Base-by-base conservation (phyloP, 495 filamentous ascomycete genomes). In the Haplographium delicatum region DNA sequence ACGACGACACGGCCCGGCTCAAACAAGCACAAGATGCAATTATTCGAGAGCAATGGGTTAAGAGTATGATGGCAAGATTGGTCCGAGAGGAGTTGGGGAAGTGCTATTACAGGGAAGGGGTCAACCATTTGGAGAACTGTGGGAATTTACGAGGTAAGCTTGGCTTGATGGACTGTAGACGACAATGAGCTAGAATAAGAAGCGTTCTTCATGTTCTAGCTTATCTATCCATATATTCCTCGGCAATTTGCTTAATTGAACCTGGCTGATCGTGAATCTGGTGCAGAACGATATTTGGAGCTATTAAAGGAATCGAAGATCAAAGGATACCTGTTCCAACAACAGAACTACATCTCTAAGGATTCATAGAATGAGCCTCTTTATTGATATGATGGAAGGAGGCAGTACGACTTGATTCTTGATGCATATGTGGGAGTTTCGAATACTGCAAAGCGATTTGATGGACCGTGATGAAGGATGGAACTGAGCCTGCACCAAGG, bases 81-180 rank as follows among this genome's bases (percentile, higher is more conserved):
- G 88, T 97, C 27, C 78, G 90, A 31, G 88, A 97, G 70, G 94
- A 98, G 73, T 67, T 98, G 70, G 82, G 88, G 60, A 96, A 95
- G 75, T 98, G 93, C 71, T 98, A 98, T 75, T 78, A 80, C 62
- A 77, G 85, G 50, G 91, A 98, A 70, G 93, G 93, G 4, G 88
- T 96, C 49, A 97, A 97, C 69, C 93, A 98, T 69, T 68, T 97
- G 58, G 91, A 96, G 80, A 98, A 96, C 73, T 98, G 93, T 69
- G 89, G 88, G 60, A 71, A 73, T 62, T 69, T 96, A 71, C 79
- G 94, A 84, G 91, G 93, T 97, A 58, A 72, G 86, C 75, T 54
- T 43, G 19, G 23, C 9, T n/a, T n/a, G n/a, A n/a, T n/a, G n/a
- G n/a, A n/a, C n/a, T n/a, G n/a, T n/a, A n/a, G n/a, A n/a, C n/a